A percentile compares a stretch with the other conserved stretches of the same genome.
Evolutionary conservation across 495 filamentous ascomycete genomes (phyloP).

Genomic region (Cladorrhinum samala): DNA sequence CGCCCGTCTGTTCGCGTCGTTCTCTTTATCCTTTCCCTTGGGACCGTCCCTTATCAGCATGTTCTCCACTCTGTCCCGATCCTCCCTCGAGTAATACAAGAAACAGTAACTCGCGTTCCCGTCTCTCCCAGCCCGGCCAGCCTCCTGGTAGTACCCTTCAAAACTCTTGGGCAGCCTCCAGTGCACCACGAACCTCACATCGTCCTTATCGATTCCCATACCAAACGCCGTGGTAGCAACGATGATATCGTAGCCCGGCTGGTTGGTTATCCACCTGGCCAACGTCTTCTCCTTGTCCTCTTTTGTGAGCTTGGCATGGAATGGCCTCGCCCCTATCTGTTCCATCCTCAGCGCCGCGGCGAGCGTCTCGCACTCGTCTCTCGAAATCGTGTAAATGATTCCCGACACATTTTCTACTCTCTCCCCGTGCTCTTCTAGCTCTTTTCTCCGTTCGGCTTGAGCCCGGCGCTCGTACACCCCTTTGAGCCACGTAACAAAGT

Average conservation of each 20-base stretch:
- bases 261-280: constrained; percentile 67
- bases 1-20: constrained; percentile 21
- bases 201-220: constrained; percentile 95
- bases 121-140: constrained; percentile 83
- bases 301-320: constrained; percentile 60
- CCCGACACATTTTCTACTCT: constrained; percentile 63
- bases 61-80: constrained; percentile 67
- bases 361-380: constrained; percentile 69
- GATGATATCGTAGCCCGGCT: constrained; percentile 75
- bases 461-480: constrained; percentile 59
- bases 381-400: constrained; percentile 82
- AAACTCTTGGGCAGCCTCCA: constrained; percentile 90
- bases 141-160: constrained; percentile 94
- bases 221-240: constrained; percentile 94
- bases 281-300: constrained; percentile 59
- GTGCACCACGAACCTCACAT: constrained; percentile 89
- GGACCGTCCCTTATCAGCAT: constrained; percentile 41
- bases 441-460: constrained; percentile 37
- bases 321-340: constrained; percentile 63
- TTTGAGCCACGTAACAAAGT: constrained; percentile 69
- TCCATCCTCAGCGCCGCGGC: constrained; percentile 55
- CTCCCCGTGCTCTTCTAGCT: constrained; percentile 45
- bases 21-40: constrained; percentile 25
- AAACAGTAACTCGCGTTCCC: constrained; percentile 80
- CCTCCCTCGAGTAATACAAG: constrained; percentile 80